These are phyloP conservation scores for Cytospora chrysosperma DNA, from an alignment of 2,329 filamentous ascomycete genomes.

Conservation along the genomic window DNA sequence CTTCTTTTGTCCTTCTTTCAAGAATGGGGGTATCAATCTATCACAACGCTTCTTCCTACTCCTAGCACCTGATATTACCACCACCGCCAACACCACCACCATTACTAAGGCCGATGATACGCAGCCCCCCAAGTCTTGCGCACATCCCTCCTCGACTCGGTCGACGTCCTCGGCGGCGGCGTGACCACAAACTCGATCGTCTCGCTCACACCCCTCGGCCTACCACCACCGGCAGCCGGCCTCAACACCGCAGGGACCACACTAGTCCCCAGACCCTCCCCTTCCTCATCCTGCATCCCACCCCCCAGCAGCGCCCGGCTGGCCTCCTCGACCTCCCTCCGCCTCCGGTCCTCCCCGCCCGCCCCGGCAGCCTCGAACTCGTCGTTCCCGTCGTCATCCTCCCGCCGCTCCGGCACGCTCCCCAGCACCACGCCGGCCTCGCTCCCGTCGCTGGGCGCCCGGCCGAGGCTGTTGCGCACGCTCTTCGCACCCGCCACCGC, in stretches of 20 bases:
- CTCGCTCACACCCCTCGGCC: slow-evolving; percentile 20
- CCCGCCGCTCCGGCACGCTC: slow-evolving; percentile 10
- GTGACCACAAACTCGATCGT: slow-evolving; percentile 23
- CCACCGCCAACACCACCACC: neutral
- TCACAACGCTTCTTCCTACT: neutral
- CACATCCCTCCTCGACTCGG: neutral
- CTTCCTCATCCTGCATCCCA: neutral
- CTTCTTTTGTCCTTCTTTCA: too few relatives aligned
- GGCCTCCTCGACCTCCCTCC: slow-evolving; percentile 14
- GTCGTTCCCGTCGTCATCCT: too few relatives aligned
- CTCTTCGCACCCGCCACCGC: slow-evolving; percentile 25
- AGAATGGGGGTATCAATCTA: neutral
- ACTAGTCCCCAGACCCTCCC: neutral
- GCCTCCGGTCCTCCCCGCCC: neutral
- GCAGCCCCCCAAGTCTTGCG: slow-evolving; percentile 14
- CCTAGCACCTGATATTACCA: too few relatives aligned
- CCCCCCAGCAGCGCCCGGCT: slow-evolving; percentile 16
- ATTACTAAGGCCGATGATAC: neutral
- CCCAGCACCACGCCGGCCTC: slow-evolving; percentile 24
- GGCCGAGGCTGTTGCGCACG: slow-evolving; percentile 21
- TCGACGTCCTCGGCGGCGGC: slow-evolving; percentile 15
- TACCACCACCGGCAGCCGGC: neutral
- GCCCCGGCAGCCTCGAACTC: neutral
- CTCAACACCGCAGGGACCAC: slow-evolving; percentile 10
- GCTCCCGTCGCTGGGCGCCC: slow-evolving; percentile 28